phyloP scores from a whole-genome alignment of 805 yeast species.

The Kodamaea neixiangensis region DNA sequence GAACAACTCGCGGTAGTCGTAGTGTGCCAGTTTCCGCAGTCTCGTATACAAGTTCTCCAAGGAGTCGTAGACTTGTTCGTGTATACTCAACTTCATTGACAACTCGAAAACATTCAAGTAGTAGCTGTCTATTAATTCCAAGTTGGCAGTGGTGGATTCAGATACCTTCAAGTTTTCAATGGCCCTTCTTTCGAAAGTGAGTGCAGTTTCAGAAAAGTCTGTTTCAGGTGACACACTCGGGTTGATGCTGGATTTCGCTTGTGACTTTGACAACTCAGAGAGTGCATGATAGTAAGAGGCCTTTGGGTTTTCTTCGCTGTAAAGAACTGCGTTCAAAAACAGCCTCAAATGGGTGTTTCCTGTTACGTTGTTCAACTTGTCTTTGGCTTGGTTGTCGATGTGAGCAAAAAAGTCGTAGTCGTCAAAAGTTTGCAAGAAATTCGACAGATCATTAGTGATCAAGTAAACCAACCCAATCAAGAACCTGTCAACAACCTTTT shows the following conservation, averaged over 20 bases:
- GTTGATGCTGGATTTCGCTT: conserved; percentile 10
- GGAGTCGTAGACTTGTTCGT: conserved; percentile 21
- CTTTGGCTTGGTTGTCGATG: background rate
- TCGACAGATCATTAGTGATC: conserved; percentile 27
- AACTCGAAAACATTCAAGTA: conserved; percentile 27
- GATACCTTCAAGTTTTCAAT: conserved; percentile 19
- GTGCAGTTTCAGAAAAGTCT: conserved; percentile 17
- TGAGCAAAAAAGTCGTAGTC: conserved; percentile 23
- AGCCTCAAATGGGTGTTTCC: conserved; percentile 14
- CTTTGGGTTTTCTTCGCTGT: conserved; percentile 14
- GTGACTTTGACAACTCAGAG: conserved; percentile 25
- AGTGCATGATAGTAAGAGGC: conserved; percentile 34
- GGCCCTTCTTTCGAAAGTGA: conserved; percentile 29
- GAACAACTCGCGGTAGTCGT: conserved; percentile 21
- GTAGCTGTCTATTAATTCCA: conserved; percentile 14
- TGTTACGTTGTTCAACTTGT: conserved; percentile 1
- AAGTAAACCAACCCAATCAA: conserved; percentile 38
- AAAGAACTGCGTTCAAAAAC: conserved; percentile 22
- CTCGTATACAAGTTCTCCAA: conserved; percentile 17
- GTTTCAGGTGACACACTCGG: background rate
- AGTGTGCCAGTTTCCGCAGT: background rate
- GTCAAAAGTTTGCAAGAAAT: conserved; percentile 24
- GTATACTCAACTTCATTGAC: conserved; percentile 23
- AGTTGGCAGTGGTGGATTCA: background rate
- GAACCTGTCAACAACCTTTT: conserved; percentile 25